These are phyloP conservation scores for Blastobotrys peoriensis DNA, from an alignment of 805 yeast species.

Conservation along the genomic window DNA sequence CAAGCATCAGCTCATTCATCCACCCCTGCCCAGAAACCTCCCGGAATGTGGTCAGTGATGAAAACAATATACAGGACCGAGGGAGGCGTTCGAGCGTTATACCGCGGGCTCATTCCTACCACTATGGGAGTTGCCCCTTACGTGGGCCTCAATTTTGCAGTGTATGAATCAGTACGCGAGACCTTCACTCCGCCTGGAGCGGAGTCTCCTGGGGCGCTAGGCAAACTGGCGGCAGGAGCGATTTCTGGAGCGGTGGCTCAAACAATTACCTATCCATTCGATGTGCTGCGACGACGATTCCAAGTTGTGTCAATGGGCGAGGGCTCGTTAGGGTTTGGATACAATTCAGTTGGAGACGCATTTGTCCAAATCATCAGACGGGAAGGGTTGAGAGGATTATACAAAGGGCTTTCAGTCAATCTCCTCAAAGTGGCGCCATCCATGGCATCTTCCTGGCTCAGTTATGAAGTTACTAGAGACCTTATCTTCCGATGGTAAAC, in stretches of 20 bases:
- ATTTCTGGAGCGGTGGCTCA: conserved; percentile 86
- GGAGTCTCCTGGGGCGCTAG: conserved; percentile 37
- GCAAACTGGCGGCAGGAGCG: conserved; percentile 75
- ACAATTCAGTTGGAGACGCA: conserved; percentile 72
- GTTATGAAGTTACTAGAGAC: conserved; percentile 67
- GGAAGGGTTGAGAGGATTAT: conserved; percentile 78
- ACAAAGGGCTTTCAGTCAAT: conserved; percentile 60
- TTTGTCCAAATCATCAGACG: conserved; percentile 55
- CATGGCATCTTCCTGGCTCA: conserved; percentile 94
- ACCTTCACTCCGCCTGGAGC: conserved; percentile 34
- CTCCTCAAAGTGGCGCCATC: conserved; percentile 87
- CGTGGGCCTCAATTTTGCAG: conserved; percentile 86
- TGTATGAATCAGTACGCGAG: conserved; percentile 77
- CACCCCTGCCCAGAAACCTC: conserved; percentile 41
- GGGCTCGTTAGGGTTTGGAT: conserved; percentile 71
- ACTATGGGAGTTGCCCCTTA: conserved; percentile 93
- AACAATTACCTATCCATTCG: conserved; percentile 85
- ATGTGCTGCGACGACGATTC: conserved; percentile 78
- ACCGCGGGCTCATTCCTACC: conserved; percentile 86
- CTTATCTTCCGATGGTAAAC: conserved; percentile 7
- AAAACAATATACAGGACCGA: conserved; percentile 59
- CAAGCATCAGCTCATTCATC: conserved; percentile 6
- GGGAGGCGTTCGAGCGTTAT: conserved; percentile 76
- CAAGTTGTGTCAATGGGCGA: conserved; percentile 75
- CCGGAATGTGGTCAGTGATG: conserved; percentile 61